Conservation (phyloP, 768 basidiomycete genomes). For the Leccinellum albellum region DNA sequence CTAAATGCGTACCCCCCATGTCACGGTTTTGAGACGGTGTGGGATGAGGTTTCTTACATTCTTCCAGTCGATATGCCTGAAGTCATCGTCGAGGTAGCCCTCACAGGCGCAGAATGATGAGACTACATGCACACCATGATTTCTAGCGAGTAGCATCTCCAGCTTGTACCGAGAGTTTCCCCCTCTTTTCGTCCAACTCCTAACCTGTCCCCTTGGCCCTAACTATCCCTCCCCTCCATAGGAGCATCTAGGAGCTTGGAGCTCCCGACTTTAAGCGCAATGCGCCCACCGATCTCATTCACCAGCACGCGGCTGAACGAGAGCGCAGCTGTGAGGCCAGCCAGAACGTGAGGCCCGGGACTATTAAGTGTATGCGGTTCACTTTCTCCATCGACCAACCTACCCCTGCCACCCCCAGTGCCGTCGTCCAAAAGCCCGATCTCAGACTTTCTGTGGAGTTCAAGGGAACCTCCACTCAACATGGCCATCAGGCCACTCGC, state of each 20-base stretch:
- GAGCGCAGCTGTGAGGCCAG: constrained; percentile 74
- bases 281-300: constrained; percentile 75
- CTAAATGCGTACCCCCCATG: background rate
- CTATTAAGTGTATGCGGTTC: constrained; percentile 86
- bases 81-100: too few species aligned
- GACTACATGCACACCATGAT: too few species aligned
- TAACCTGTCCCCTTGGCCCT: constrained; percentile 9
- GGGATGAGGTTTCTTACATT: constrained; percentile 8
- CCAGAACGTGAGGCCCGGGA: constrained; percentile 60
- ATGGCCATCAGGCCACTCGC: constrained; percentile 38
- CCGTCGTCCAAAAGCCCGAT: constrained; percentile 57
- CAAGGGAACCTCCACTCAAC: constrained; percentile 43
- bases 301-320: constrained; percentile 75
- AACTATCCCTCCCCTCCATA: constrained; percentile 27
- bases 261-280: constrained; percentile 81
- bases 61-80: constrained; percentile 11
- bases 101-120: too few species aligned
- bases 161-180: too few species aligned
- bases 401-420: constrained; percentile 40
- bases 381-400: constrained; percentile 83
- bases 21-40: background rate
- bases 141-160: too few species aligned
- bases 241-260: constrained; percentile 80
- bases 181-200: background rate
- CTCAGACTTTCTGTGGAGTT: constrained; percentile 63